A percentile compares a stretch with the other conserved stretches of the same genome.
Conservation (phyloP, 805 yeast species). For the Ogataea populi-albae region DNA sequence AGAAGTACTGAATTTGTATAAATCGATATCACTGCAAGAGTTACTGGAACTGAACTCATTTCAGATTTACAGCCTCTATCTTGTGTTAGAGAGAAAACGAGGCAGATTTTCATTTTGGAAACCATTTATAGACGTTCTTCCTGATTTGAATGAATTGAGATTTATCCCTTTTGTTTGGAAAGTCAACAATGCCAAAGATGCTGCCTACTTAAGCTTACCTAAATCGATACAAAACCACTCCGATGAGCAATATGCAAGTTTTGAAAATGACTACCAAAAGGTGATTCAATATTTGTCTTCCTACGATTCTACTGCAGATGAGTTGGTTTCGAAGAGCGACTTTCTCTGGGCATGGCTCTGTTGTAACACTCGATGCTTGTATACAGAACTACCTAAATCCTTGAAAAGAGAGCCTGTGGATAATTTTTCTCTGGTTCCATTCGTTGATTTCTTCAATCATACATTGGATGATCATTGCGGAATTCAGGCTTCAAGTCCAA, state of each 20-base stretch:
- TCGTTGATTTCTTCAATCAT: conserved; percentile 86
- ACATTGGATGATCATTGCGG: conserved; percentile 48
- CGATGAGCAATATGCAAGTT: conserved; percentile 39
- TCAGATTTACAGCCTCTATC: conserved; percentile 53
- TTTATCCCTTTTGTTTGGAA: conserved; percentile 67
- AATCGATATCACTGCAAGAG: conserved; percentile 24
- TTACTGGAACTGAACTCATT: conserved; percentile 50
- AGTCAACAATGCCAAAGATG: conserved; percentile 25
- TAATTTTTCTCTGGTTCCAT: conserved; percentile 89
- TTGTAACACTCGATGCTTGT: conserved; percentile 88
- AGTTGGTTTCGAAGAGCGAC: conserved; percentile 19
- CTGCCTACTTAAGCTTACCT: conserved; percentile 42
- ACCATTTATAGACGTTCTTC: conserved; percentile 66
- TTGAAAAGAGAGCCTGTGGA: conserved; percentile 47
- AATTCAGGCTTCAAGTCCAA: conserved; percentile 39
- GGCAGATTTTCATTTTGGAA: conserved; percentile 53
- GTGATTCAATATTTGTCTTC: conserved; percentile 31
- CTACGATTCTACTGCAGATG: not conserved
- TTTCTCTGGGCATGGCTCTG: conserved; percentile 79
- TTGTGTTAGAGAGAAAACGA: conserved; percentile 44
- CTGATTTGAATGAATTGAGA: conserved; percentile 49
- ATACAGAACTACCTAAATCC: conserved; percentile 55
- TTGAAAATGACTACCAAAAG: conserved; percentile 42
- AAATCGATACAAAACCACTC: conserved; percentile 38
- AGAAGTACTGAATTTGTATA: conserved; percentile 15